Base-by-base conservation (phyloP, 768 basidiomycete species). In the Russula sp. region DNA sequence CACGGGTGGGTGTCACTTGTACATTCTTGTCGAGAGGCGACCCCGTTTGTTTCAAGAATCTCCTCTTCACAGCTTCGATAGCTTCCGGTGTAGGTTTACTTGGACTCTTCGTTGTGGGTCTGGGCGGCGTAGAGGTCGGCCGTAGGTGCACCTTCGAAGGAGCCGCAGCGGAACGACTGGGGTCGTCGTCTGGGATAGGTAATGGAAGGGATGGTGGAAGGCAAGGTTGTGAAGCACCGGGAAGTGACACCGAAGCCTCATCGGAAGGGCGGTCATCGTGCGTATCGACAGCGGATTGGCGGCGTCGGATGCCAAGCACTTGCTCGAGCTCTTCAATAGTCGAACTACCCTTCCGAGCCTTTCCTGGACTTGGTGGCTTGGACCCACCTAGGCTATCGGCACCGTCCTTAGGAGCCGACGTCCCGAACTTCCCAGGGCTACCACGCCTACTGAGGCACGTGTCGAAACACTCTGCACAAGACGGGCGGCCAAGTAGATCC, bases 391-490 rank as follows among this genome's bases (percentile, higher is more conserved):
- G 73, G 50, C 81, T 82, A 57, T 72, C 75, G 51, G 60, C 62
- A 52, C 75, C 74, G 32, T 70, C 72, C 61, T 71, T 58, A 47
- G 66, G 71, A 7, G 67, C 63, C 9, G 63, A 75, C 69, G 63
- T 72, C 71, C 53, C 65, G 49, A 68, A 71, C 63, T 59, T 67
- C 66, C 73, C 78, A 77, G 66, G 79, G 77, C 64, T 73, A 34
- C 71, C 68, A 52, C 72, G 72, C 11, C 75, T 71, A 62, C 84
- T 77, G 62, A 91, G 77, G 70, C 88, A 91, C 44, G 71, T 84
- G 64, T 91, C 91, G 68, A 94, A 93, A 69, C 91, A 94, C 47
- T 87, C 87, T 7, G 80, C 76, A 68, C 91, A 94, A 47, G 85
- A 88, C 10, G 91, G 91, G 37, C 82, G 80, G 4, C 91, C 91